These are phyloP conservation scores for Ceratocystis smalleyi DNA, from an alignment of 2,329 filamentous ascomycete genomes.

Conservation along the genomic window DNA sequence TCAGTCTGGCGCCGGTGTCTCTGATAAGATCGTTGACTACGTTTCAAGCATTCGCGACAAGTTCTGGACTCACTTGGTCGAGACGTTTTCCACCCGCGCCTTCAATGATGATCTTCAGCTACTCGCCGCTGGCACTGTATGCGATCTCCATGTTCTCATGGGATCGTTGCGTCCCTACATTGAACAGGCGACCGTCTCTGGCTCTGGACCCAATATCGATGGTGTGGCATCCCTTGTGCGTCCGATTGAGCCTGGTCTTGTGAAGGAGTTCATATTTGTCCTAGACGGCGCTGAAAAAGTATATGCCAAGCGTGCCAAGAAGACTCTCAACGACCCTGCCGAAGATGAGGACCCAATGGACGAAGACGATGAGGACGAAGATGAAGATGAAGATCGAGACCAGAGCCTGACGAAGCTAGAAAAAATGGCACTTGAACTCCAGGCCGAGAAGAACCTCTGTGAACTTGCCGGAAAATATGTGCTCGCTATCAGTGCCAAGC, in stretches of 20 bases:
- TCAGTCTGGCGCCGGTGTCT: constrained; percentile 37
- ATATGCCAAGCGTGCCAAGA: constrained; percentile 55
- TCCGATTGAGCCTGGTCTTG: constrained; percentile 46
- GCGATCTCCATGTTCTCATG: constrained; percentile 72
- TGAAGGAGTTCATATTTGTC: constrained; percentile 57
- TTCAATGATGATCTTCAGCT: constrained; percentile 66
- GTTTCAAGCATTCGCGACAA: constrained; percentile 40
- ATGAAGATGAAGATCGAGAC: constrained; percentile 39
- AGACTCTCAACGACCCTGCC: constrained; percentile 45
- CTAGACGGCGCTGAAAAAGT: constrained; percentile 63
- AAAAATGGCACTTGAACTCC: constrained; percentile 48
- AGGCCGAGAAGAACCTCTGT: constrained; percentile 74
- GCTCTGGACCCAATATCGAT: constrained; percentile 19
- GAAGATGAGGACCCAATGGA: constrained; percentile 61
- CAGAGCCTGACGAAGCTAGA: constrained; percentile 33
- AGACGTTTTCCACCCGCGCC: constrained; percentile 50
- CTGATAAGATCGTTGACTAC: constrained; percentile 43
- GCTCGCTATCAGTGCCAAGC: constrained; percentile 57
- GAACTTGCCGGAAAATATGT: constrained; percentile 75
- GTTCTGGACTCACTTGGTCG: constrained; percentile 48
- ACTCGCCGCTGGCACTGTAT: constrained; percentile 56
- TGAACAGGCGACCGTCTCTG: constrained; percentile 27
- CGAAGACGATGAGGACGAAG: constrained; percentile 39
- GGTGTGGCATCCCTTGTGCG: constrained; percentile 47
- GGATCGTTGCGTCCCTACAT: constrained; percentile 48